phyloP scores from a whole-genome alignment of 1,139 yeast genomes.

The Meyerozyma athensensis region DNA sequence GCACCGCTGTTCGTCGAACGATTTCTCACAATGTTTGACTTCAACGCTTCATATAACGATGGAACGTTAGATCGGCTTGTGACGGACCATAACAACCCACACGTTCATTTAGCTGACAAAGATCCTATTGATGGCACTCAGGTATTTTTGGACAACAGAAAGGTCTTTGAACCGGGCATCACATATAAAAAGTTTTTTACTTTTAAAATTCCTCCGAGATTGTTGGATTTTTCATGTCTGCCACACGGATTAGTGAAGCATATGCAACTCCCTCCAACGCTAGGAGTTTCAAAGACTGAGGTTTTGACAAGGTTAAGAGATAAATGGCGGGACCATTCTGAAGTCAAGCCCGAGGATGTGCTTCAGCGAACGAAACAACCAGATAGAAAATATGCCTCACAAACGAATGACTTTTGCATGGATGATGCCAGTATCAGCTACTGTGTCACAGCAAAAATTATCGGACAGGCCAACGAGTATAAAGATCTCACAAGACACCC shows the following conservation, averaged over 20 bases:
- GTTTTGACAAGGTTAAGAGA: constrained; percentile 23
- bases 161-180: constrained; percentile 27
- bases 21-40: constrained; percentile 38
- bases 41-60: constrained; percentile 40
- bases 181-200: constrained; percentile 40
- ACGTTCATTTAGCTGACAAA: constrained; percentile 14
- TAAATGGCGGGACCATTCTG: constrained; percentile 19
- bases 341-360: constrained; percentile 6
- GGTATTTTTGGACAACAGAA: constrained; percentile 23
- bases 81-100: constrained; percentile 26
- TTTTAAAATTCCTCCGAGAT: constrained; percentile 34
- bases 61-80: constrained; percentile 27
- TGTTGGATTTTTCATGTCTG: constrained; percentile 34
- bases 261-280: constrained; percentile 32
- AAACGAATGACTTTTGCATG: constrained; percentile 29
- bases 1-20: constrained; percentile 13
- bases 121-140: constrained; percentile 33
- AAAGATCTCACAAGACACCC: constrained; percentile 14
- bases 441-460: constrained; percentile 32
- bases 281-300: constrained; percentile 29
- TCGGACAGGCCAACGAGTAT: constrained; percentile 32
- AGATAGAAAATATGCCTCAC: constrained; percentile 16
- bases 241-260: constrained; percentile 31
- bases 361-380: background rate
- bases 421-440: constrained; percentile 31